Percentiles rank a stretch among this genome's conserved stretches.
Conservation (phyloP, 305 asterid genomes). For the Caryopteris hybrid region DNA sequence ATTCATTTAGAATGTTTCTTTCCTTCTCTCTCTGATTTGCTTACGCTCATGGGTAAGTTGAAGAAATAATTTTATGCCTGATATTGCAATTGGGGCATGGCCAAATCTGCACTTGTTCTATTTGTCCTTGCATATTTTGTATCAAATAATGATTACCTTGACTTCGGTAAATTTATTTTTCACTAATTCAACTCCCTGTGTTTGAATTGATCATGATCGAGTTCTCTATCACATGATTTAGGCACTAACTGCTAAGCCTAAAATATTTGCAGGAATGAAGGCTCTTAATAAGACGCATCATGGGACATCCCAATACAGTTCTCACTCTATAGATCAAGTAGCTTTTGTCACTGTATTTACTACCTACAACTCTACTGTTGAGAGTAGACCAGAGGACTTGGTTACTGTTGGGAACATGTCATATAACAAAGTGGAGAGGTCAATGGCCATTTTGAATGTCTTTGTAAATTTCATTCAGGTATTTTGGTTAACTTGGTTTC, state of each 20-base stretch:
- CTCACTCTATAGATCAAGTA: conserved; percentile 33
- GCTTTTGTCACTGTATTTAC: conserved; percentile 78
- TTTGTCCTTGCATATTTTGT: neutral
- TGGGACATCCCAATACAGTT: conserved; percentile 19
- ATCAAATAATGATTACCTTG: neutral
- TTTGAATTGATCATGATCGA: neutral
- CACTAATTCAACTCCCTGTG: neutral
- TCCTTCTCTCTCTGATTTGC: neutral
- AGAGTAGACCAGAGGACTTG: conserved; percentile 41
- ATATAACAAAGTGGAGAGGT: conserved; percentile 71
- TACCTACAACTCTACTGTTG: conserved; percentile 51
- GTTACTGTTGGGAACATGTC: conserved; percentile 66
- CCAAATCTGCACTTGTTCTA: neutral
- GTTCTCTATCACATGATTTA: neutral
- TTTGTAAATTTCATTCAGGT: conserved; percentile 85
- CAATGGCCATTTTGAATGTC: conserved; percentile 65
- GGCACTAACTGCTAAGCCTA: conserved; percentile 2
- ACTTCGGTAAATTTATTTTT: neutral
- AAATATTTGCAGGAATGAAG: conserved; percentile 49
- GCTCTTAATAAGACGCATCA: conserved; percentile 64
- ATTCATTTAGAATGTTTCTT: neutral
- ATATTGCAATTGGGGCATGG: neutral
- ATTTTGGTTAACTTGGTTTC: neutral
- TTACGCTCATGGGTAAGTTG: neutral
- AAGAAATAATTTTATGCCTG: neutral